Base-by-base conservation (phyloP, 169 alveolate species). In the Miamiensis avidus region DNA sequence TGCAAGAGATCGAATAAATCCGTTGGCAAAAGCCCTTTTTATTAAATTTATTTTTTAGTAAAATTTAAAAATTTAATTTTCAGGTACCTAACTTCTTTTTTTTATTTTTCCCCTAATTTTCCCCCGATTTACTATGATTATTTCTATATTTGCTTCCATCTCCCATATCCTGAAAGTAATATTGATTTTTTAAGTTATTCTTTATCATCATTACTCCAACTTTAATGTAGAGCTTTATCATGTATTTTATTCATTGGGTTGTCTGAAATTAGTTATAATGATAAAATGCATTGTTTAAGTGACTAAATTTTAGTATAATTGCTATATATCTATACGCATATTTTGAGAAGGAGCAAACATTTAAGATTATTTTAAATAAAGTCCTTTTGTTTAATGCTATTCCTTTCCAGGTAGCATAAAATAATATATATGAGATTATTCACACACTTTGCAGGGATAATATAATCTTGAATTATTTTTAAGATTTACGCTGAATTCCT, bases 191-290 rank as follows among this genome's bases (percentile, higher is more conserved):
- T 96, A n/a, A 96, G 85, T 30, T 83, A 49, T 74, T 96, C 98
- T 85, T 93, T 93, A 88, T 96, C 98, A 82, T 93, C 93, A n/a
- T 85, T 74, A 31, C 89, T 89, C 97, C 98, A 96, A 81, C 87
- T 91, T 78, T 88, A 49, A 64, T 91, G 89, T 29, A 86, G 29
- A 11, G 25, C 32, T 30, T 86, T 86, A 65, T 86, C 87, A 34
- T 86, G 90, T 15, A 30, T 31, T 76, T 81, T 79, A 64, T 86
- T 81, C 64, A 29, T 49, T 29, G 84, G 84, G 65, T 79, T 79
- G 26, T 65, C 84, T 79, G 20, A 49, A 11, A 49, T 11, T 11
- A 49, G 20, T 11, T 11, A 49, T 11, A 49, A 49, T 11, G 20
- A n/a, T n/a, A n/a, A n/a, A n/a, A n/a, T n/a, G n/a, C 4, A 49